Base-by-base conservation (phyloP, 202 grass and related monocot genomes). In the Elaeis oleifera region DNA sequence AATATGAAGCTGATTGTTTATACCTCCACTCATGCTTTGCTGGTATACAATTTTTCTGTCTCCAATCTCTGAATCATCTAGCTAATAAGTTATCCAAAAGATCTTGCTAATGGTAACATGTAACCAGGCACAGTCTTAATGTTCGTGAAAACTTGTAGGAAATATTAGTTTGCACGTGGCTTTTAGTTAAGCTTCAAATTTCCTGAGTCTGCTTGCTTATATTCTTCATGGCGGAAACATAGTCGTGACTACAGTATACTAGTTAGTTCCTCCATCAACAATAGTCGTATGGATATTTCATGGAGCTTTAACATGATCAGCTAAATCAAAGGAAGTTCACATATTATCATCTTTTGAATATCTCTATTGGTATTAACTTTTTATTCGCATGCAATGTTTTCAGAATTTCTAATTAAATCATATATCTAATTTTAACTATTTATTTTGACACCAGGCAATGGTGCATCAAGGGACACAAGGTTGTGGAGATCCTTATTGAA, bases 1-100 rank as follows among this genome's bases (percentile, higher is more conserved):
- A 67, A 61, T 63, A 82, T 67, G 68, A 69, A 77, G 73, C 68
- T 4, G 68, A 77, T 19, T 73, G 61, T 60, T 21, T 66, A 13
- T 61, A 53, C 15, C 79, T 82, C 36, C 69, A 68, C 56, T 55
- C 29, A 17, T 77, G 77, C 44, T 77, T 82, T 61, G 39, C 32
- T 68, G 79, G 68, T 82, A 64, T 61, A 67, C 26, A 61, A 24
- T 13, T 13, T 9, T 59, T 27, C 5, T 11, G 53, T 27, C 68
- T 16, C 36, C 1, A 54, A 9, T 28, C 27, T 28, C 5, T 27
- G 26, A 28, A 28, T 4, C 27, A 28, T 28, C 27, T 28, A 28
- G 27, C 4, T 28, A 28, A 5, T 5, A 5, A 28, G 27, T 5
- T 32, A 53, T 60, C 16, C 27, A 18, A 67, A 28, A 5, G 4